Conservation (phyloP, 108 stramenopile genomes). For the Mediolabrus comicus region DNA sequence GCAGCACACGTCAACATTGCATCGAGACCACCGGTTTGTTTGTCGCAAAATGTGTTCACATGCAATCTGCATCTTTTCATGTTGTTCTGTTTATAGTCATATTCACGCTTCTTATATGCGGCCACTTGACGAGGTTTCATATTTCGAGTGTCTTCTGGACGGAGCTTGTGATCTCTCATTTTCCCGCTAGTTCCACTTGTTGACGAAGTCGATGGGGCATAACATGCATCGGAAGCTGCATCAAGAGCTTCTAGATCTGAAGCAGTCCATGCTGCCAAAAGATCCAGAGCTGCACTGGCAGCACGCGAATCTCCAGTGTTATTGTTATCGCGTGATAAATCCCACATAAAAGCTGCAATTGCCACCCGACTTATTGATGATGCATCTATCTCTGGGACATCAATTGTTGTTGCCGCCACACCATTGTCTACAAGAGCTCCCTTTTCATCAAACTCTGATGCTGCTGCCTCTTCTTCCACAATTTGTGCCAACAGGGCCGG, state of each 20-base stretch:
- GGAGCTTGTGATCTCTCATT: conserved; percentile 15
- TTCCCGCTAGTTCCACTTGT: conserved; percentile 4
- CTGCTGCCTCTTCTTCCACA: conserved; percentile 43
- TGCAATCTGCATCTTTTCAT: conserved; percentile 60
- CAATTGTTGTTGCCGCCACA: background rate
- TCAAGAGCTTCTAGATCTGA: conserved; percentile 62
- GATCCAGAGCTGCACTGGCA: conserved; percentile 73
- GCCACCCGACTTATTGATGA: conserved; percentile 41
- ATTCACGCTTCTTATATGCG: conserved; percentile 57
- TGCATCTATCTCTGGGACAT: conserved; percentile 40
- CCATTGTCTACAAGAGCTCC: conserved; percentile 23
- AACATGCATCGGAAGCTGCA: conserved; percentile 51
- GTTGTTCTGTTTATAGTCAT: conserved; percentile 45
- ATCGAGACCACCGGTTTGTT: conserved; percentile 54
- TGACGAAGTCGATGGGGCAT: conserved; percentile 20
- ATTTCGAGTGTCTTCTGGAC: conserved; percentile 48
- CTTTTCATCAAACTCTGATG: conserved; percentile 40
- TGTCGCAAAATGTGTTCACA: conserved; percentile 43
- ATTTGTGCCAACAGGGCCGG: conserved; percentile 30
- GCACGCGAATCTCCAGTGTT: conserved; percentile 9
- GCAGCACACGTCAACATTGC: conserved; percentile 50
- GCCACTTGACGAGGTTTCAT: conserved; percentile 76
- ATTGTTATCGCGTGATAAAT: background rate
- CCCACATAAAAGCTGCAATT: conserved; percentile 46
- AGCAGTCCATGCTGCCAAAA: conserved; percentile 74